Base-by-base conservation (phyloP, 768 basidiomycete genomes). In the Lepiota venenata region DNA sequence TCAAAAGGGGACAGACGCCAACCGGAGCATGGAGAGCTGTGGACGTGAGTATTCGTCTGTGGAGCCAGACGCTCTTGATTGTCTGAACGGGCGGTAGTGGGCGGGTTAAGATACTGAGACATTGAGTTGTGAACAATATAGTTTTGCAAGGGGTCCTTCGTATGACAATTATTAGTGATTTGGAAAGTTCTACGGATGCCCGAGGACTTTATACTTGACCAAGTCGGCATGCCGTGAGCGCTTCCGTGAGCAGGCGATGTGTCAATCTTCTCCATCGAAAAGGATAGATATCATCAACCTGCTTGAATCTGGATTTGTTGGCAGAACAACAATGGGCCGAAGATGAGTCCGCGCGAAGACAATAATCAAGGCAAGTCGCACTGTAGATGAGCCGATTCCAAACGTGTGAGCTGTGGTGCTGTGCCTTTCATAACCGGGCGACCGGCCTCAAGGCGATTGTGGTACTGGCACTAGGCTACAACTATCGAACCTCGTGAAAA, bases 11-110 rank as follows among this genome's bases (percentile, higher is more conserved):
- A 52, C 32, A 52, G 35, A 29, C n/a, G 5, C 43, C 35, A 43
- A 52, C 51, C 51, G 50, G 42, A 52, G 50, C 35, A 52, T 44
- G 50, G 50, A 52, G 50, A 44, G 42, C 22, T 38, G 43, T 52
- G 29, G 16, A 44, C 32, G 32, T 32, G 10, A 29, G 27, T 44
- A 5, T 25, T 25, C 25, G 25, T 37, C 25, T 44, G 42, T 44
- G 42, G 50, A 52, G 42, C 50, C 32, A 29, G 32, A 32, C 32
- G 32, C 32, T 32, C 32, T 8, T 9, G 32, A 32, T 32, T 32
- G 32, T 32, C 8, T 11, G 32, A 32, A 5, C 25, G 25, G 25
- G 25, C 25, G 25, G 25, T 25, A 25, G 25, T 25, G 25, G 25
- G 25, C n/a, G 25, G 25, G 25, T 25, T 25, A 25, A 32, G 32